Conservation (phyloP, 192 early-diverging fungal species). For the Mortierella claussenii region DNA sequence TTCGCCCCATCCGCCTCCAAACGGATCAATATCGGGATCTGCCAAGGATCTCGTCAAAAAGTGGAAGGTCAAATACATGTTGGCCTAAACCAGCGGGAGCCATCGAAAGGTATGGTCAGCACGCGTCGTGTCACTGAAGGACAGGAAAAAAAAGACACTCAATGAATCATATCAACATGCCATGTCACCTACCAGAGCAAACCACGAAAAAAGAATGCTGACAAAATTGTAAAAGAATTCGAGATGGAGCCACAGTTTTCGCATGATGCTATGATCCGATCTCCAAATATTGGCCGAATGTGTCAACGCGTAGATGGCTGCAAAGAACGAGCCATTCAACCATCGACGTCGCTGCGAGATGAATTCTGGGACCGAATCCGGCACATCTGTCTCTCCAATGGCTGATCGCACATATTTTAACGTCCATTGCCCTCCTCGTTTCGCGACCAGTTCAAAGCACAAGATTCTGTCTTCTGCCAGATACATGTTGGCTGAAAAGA, state of each 20-base stretch:
- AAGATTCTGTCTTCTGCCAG: constrained; percentile 80
- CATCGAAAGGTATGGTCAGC: neutral
- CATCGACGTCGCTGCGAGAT: constrained; percentile 84
- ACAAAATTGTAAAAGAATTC: constrained; percentile 76
- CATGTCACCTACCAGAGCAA: constrained; percentile 69
- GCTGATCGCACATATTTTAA: constrained; percentile 77
- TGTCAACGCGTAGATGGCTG: constrained; percentile 74
- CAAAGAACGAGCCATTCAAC: constrained; percentile 89
- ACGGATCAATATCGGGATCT: constrained; percentile 54
- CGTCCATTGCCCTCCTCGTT: constrained; percentile 71
- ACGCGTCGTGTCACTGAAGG: no score
- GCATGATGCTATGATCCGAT: constrained; percentile 69
- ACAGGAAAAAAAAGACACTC: no score
- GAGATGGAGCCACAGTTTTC: constrained; percentile 72
- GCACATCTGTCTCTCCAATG: constrained; percentile 82
- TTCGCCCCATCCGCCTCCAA: constrained; percentile 58
- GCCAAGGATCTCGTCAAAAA: constrained; percentile 61
- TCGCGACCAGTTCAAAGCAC: constrained; percentile 83
- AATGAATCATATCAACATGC: no score
- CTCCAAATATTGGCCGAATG: constrained; percentile 73
- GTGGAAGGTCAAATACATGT: constrained; percentile 71
- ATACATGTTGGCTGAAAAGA: constrained; percentile 77
- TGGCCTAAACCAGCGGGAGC: constrained; percentile 41
- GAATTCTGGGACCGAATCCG: constrained; percentile 75
- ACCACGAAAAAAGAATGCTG: constrained; percentile 73